Base-by-base conservation (phyloP, 768 basidiomycete genomes). In the Suillus subluteus region DNA sequence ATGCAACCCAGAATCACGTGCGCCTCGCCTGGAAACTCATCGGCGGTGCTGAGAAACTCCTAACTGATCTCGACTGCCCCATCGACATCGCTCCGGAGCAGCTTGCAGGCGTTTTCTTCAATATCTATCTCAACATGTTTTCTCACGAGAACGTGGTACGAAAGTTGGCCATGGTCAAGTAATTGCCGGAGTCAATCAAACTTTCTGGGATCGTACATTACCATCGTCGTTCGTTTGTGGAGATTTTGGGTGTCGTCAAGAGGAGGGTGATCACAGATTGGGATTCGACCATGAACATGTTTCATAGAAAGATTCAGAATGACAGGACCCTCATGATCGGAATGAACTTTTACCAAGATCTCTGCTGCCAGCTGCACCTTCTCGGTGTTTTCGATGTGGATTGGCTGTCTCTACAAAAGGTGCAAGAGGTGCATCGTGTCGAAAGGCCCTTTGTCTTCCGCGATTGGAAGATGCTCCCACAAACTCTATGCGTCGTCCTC, bases 171-270 rank as follows among this genome's bases (percentile, higher is more conserved):
- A 64, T 65, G 18, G 7, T 62, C 12, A 63, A 66, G 46, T 13
- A 58, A 5, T 71, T 68, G 9, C 1, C 23, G 15, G 41, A 16
- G 13, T 7, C 26, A 30, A 9, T 69, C 12, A 50, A 48, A 0
- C 65, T 64, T 15, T 69, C 73, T 13, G 71, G 65, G 38, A 66
- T 78, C 38, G 35, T 81, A 26, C 84, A 84, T 66, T 88, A 89
- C 68, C 79, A 74, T 12, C 81, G 88, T 15, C 76, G 76, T 44
- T 82, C 80, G 40, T 87, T 88, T 62, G 85, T 77, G 1, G 68
- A 78, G 3, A 73, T 90, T 50, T 73, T 89, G 18, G 70, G 71
- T 18, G 69, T 81, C 15, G 75, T 86, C 41, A 82, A 80, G 66
- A 73, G 73, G 26, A 74, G 78, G 46, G 72, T 82, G 8, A 65